These are phyloP conservation scores for Hemileccinum rubropunctum DNA, from an alignment of 768 basidiomycete species.

Conservation along the genomic window DNA sequence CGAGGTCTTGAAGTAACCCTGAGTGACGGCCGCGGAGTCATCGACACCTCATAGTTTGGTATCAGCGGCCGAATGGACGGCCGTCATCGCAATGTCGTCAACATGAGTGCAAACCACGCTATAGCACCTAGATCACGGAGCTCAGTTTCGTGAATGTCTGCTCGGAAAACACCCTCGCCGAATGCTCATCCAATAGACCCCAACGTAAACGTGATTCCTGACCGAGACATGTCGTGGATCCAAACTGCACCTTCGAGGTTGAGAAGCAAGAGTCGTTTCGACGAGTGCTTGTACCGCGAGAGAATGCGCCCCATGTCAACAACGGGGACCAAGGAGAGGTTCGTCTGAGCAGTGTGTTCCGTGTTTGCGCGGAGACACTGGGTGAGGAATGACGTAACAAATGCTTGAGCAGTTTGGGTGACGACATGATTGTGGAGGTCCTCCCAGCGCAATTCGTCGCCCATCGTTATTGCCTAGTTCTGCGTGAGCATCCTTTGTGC, in stretches of 20 bases:
- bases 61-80: conserved; percentile 45
- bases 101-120: conserved; percentile 49
- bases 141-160: background rate
- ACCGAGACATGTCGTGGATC: no score
- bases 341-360: conserved; percentile 48
- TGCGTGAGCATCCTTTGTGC: conserved; percentile 1
- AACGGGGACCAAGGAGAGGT: conserved; percentile 34
- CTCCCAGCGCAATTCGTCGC: conserved; percentile 70
- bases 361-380: conserved; percentile 70
- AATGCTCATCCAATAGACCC: no score
- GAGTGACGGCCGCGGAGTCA: conserved; percentile 50
- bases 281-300: conserved; percentile 64
- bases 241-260: no score
- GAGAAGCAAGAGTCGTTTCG: conserved; percentile 63
- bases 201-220: no score
- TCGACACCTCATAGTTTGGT: conserved; percentile 57
- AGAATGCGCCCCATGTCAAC: conserved; percentile 52
- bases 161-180: conserved; percentile 40
- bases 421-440: conserved; percentile 85
- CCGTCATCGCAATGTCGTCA: conserved; percentile 45
- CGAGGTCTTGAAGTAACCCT: conserved; percentile 38
- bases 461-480: conserved; percentile 67
- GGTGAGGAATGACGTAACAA: no score
- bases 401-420: conserved; percentile 84
- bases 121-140: conserved; percentile 49